Base-by-base conservation (phyloP, 441 rosid genomes). In the Isatis lusitanica region DNA sequence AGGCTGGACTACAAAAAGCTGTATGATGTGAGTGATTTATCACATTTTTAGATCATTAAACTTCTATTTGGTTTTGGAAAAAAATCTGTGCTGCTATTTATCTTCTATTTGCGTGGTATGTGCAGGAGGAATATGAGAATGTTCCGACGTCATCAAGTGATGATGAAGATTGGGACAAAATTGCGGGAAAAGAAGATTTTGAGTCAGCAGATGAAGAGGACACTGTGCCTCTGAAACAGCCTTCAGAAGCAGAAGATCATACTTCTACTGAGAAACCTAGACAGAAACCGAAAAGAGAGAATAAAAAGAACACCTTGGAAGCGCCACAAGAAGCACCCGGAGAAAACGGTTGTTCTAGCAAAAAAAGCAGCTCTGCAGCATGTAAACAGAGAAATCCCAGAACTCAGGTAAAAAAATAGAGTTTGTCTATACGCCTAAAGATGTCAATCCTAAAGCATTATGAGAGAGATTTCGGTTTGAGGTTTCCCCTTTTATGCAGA, bases 1-100 rank as follows among this genome's bases (percentile, higher is more conserved):
- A 87, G 93, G 78, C 83, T 96, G 85, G 94, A 96, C 87, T 96
- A 96, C 93, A 93, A 89, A 84, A 91, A 79, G 81, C 83, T 96
- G 33, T 84, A 87, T 76, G 92, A 91, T 81, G 99, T 96, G 81
- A 89, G 99, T 83, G 50, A 38, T 75, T 42, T 53, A 42, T 62
- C 53, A 33, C 69, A n/a, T 46, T 26, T 18, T 59, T 38, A 15
- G 5, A 73, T 28, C 7, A 62, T 16, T 62, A 33, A 52, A 15
- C 52, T 60, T 67, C 21, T 60, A 13, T 7, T 24, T 67, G 68
- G 46, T 36, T 52, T 73, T 36, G 35, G n/a, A 16, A 9, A 48
- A 55, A 26, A 26, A 5, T 42, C 63, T 50, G 5, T 65, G 33
- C 38, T 55, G 51, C 55, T 53, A 62, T 75, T 0, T 66, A 10